Evolutionary conservation across 805 yeast species (phyloP), one percentile per base, ranked within the genome.

Genomic region (Wickerhamomyces alni): DNA sequence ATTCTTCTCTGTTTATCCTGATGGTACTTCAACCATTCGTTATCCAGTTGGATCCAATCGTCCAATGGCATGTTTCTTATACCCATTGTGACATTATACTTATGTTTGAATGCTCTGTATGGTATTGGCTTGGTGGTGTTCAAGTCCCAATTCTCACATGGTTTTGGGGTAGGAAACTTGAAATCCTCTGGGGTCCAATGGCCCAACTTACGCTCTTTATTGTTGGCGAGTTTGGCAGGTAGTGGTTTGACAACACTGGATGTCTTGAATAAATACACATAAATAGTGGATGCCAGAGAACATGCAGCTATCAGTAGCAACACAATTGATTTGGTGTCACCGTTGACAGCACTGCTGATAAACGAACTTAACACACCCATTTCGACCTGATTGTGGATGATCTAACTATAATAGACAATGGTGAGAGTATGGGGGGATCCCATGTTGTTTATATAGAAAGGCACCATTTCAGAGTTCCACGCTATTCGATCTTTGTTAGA

Each of bases 51-150:
- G 44, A 80, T 74, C 87, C 87, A 80, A 36, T 65, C 65, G 39
- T 73, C 62, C 69, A 72, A 73, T 36, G 77, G 74, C 82, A 79
- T 72, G 42, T 63, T 63, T 46, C 87, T 62, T 32, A 80, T 79
- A 7, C 87, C 87, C 87, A 80, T 80, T 18, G 81, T 80, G 36
- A 80, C 70, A 47, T 63, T 70, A 53, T 80, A 80, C 43, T 73
- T 76, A 57, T 77, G 81, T 52, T 70, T 77, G 61, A 80, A 81
- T 0, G 87, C 84, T 27, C 57, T 37, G 38, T 52, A 52, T 28
- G 57, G 57, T 10, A 52, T 21, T 3, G 57, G 57, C 17, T 17
- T 21, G 0, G 54, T 48, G 8, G 32, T 29, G 3, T 47, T 24
- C 13, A 50, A 24, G 32, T 43, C 43, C 57, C 57, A 52, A 10